Evolutionary conservation across 371 early-diverging fungal species (phyloP).

Genomic region (Saksenaea oblongispora): DNA sequence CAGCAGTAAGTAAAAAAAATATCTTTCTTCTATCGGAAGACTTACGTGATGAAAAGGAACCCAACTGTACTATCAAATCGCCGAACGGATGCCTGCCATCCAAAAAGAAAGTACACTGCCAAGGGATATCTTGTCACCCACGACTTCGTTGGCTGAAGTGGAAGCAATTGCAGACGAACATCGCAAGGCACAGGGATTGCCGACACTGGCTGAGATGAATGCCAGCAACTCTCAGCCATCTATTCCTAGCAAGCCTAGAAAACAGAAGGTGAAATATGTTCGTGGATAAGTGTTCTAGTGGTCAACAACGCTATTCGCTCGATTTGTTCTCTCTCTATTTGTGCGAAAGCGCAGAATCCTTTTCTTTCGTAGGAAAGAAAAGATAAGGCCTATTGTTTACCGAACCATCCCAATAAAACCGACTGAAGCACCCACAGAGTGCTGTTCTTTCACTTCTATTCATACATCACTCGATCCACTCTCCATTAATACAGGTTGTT

Average conservation of each 20-base stretch:
- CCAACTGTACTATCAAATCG: slow-evolving; percentile 36
- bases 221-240: slow-evolving; percentile 20
- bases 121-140: slow-evolving; percentile 35
- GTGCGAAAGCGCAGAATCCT: slow-evolving; percentile 2
- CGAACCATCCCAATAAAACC: too few relatives aligned
- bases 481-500: too few relatives aligned
- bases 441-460: too few relatives aligned
- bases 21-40: not conserved
- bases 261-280: slow-evolving; percentile 47
- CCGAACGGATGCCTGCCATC: slow-evolving; percentile 33
- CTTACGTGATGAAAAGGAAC: slow-evolving; percentile 34
- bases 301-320: not conserved
- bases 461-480: too few relatives aligned
- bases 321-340: not conserved
- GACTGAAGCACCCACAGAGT: too few relatives aligned
- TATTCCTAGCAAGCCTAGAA: slow-evolving; percentile 34
- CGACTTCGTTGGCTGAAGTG: slow-evolving; percentile 39
- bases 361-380: slow-evolving; percentile 2
- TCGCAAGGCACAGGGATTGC: slow-evolving; percentile 50
- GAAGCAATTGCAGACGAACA: slow-evolving; percentile 47
- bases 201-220: slow-evolving; percentile 46
- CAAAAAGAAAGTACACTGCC: slow-evolving; percentile 42
- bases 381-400: not conserved
- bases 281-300: slow-evolving; percentile 17
- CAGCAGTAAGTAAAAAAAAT: slow-evolving; percentile 20